Conservation (phyloP, 2,329 filamentous ascomycete species). For the Aulographum hederae region DNA sequence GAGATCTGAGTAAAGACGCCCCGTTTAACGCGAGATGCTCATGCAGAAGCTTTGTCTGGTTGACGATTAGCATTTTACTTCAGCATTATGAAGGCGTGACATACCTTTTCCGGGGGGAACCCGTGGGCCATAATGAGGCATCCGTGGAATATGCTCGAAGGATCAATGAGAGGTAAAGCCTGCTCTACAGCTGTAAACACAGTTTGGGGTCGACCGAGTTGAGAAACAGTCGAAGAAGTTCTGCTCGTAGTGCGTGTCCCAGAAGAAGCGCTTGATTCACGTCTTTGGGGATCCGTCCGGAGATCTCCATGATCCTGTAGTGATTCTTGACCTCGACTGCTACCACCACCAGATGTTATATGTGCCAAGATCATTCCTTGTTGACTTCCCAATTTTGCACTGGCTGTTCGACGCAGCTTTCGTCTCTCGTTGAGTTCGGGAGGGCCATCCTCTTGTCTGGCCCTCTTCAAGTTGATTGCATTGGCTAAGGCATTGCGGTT, state of each 20-base stretch:
- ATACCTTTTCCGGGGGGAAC: conserved; percentile 34
- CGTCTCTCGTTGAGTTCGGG: no score
- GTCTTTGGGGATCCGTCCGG: no score
- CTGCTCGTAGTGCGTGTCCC: no score
- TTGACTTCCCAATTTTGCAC: conserved; percentile 63
- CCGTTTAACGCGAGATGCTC: neutral
- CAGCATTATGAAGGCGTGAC: conserved; percentile 14
- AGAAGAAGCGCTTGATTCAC: no score
- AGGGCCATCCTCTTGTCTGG: conserved; percentile 12
- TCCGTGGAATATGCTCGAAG: conserved; percentile 1
- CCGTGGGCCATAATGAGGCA: conserved; percentile 34
- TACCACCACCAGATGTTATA: conserved; percentile 49
- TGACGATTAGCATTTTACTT: neutral
- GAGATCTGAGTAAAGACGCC: conserved; percentile 1
- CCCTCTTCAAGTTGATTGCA: conserved; percentile 1
- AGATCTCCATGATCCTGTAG: no score
- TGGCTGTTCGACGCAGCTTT: conserved; percentile 76
- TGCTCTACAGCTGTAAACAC: no score
- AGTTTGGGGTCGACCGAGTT: no score
- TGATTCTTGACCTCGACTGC: no score
- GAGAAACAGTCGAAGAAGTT: no score
- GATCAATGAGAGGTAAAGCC: no score
- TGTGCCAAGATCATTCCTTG: conserved; percentile 79
- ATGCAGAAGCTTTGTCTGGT: no score
- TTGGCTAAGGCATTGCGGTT: conserved; percentile 1